Conservation (phyloP, 306 rosid species). For the Cicer yamashitae region DNA sequence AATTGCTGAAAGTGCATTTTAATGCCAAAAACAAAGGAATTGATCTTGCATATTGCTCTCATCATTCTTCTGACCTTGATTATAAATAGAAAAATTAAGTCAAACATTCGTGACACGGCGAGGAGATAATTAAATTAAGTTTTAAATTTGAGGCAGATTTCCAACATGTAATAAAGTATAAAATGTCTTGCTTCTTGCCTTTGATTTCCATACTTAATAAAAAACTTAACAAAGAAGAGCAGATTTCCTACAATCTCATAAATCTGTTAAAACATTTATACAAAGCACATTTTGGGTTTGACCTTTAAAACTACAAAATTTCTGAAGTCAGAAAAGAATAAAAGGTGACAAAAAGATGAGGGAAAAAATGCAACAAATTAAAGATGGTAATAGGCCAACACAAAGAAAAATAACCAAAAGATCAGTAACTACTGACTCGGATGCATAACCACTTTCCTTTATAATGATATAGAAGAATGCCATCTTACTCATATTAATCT, state of each 20-base stretch:
- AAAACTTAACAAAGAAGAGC: no score
- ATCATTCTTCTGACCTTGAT: slow-evolving; percentile 4
- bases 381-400: no score
- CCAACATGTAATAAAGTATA: not conserved
- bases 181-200: not conserved
- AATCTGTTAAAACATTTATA: not conserved
- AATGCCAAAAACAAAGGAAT: slow-evolving; percentile 9
- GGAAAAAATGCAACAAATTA: not conserved
- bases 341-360: slow-evolving; percentile 17
- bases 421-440: no score
- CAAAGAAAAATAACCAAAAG: no score
- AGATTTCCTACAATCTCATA: not conserved
- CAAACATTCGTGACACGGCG: not conserved
- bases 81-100: not conserved
- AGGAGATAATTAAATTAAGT: slow-evolving; percentile 10
- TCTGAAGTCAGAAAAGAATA: not conserved
- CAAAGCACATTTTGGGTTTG: slow-evolving; percentile 34
- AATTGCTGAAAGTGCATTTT: slow-evolving; percentile 23
- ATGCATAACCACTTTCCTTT: not conserved
- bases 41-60: slow-evolving; percentile 31
- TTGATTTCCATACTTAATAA: not conserved
- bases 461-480: not conserved
- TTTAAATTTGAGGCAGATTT: not conserved
- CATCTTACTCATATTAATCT: not conserved
- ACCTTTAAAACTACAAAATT: slow-evolving; percentile 9